Percentiles rank a stretch among this genome's conserved stretches.
Evolutionary conservation across 352 stramenopile species (phyloP).

Genomic region (Globisporangium okanoganense): DNA sequence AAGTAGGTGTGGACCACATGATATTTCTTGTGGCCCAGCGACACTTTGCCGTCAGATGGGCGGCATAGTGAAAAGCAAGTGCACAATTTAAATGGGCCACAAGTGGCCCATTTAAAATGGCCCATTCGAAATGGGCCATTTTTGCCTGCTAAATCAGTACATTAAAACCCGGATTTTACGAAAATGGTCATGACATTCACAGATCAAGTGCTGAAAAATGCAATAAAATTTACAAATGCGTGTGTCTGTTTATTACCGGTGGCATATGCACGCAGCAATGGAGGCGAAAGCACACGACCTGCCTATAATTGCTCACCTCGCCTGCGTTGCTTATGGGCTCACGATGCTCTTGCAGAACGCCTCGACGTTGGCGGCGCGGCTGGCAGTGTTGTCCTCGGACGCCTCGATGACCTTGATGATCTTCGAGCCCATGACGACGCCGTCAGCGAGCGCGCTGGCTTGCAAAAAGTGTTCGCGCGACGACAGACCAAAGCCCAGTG

Average conservation of each 20-base stretch:
- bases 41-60: too few species aligned
- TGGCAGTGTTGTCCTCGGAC: conserved; percentile 51
- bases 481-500: conserved; percentile 97
- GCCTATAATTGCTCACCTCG: not conserved
- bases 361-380: conserved; percentile 67
- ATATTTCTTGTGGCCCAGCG: too few species aligned
- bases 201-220: too few species aligned
- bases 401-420: conserved; percentile 85
- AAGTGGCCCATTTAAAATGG: too few species aligned
- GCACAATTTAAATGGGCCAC: too few species aligned
- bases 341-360: conserved; percentile 78
- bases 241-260: not conserved
- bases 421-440: conserved; percentile 87
- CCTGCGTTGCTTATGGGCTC: conserved; percentile 17
- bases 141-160: not conserved
- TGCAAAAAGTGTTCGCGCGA: conserved; percentile 89
- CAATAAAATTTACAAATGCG: not conserved
- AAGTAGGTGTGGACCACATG: too few species aligned
- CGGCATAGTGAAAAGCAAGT: too few species aligned
- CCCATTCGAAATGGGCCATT: not conserved
- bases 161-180: not conserved
- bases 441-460: conserved; percentile 91
- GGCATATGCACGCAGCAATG: not conserved
- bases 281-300: not conserved
- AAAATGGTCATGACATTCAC: too few species aligned